Percentiles rank a stretch among this genome's conserved stretches.
Conservation (phyloP, 768 basidiomycete species). For the Hebeloma cylindrosporum region DNA sequence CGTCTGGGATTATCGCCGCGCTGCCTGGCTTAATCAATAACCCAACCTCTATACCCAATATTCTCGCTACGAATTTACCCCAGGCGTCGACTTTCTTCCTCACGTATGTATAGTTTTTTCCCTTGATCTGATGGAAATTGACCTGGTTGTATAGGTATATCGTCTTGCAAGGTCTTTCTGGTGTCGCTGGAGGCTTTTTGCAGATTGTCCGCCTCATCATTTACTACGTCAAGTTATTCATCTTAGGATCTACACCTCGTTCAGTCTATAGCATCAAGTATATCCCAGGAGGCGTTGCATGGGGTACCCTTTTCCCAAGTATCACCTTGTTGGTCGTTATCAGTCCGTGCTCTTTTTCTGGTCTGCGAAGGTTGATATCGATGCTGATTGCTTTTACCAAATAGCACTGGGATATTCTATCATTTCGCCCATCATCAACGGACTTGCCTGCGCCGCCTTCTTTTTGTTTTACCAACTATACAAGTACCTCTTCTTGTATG, state of each 20-base stretch:
- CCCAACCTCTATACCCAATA: slow-evolving; percentile 64
- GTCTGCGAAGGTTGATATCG: too few relatives aligned
- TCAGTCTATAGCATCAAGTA: slow-evolving; percentile 85
- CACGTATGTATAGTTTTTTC: slow-evolving; percentile 46
- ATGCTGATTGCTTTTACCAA: background rate
- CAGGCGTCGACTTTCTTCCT: slow-evolving; percentile 88
- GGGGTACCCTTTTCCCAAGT: slow-evolving; percentile 74
- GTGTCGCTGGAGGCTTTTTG: slow-evolving; percentile 77
- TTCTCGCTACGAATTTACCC: slow-evolving; percentile 80
- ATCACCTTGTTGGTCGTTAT: slow-evolving; percentile 84
- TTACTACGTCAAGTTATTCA: slow-evolving; percentile 88
- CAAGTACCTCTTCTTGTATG: slow-evolving; percentile 86
- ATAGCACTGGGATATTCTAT: slow-evolving; percentile 77
- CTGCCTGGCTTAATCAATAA: slow-evolving; percentile 62
- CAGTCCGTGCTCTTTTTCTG: slow-evolving; percentile 43
- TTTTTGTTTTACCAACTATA: slow-evolving; percentile 80
- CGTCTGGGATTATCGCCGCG: slow-evolving; percentile 79
- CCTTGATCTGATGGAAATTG: background rate
- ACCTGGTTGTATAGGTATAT: slow-evolving; percentile 51
- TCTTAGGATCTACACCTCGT: slow-evolving; percentile 88
- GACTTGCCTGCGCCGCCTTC: slow-evolving; percentile 81
- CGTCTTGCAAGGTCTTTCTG: slow-evolving; percentile 78
- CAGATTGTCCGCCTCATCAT: slow-evolving; percentile 71
- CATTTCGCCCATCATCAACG: slow-evolving; percentile 93
- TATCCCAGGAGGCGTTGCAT: slow-evolving; percentile 60